Base-by-base conservation (phyloP, 2,329 filamentous ascomycete species). In the Cordyceps cateniannulata region DNA sequence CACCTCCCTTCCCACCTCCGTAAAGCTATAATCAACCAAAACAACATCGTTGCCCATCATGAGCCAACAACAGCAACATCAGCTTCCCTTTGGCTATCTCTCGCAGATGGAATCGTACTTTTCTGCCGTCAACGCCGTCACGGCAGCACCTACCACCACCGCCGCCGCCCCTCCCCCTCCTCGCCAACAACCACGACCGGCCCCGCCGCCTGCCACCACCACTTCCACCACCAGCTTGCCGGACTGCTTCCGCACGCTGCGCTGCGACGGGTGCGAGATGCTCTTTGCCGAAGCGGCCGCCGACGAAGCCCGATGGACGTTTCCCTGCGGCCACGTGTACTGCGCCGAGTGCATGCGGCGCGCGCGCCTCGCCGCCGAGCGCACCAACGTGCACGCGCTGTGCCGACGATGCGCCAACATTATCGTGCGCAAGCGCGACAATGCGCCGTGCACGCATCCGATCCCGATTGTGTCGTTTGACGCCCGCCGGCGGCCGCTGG, bases 221-320 rank as follows among this genome's bases (percentile, higher is more conserved):
- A 12, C 38, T 18, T 27, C 20, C 20, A 24, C 27, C 20, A 20
- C 14, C 51, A 25, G 8, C 48, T 20, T 62, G 12, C 60, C 60
- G 2, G 54, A 57, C 54, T 62, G 60, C 54, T 52, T 53, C 54
- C 40, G 42, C 40, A 62, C 53, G 9, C 52, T 29, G 9, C 60
- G 60, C 47, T 62, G 60, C 60, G 60, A 62, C 55, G 22, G 29
- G 32, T 62, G 60, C 54, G 60, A 62, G 54, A 62, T 57, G 24
- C 54, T 62, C 54, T 62, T 62, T 14, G 35, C 22, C 47, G 60
- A 62, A 40, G 48, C 53, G 10, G 20, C 8, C 27, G 12, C 29
- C 32, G 48, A 48, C 44, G 54, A 58, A 35, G 24, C 38, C 9
- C 61, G 61, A n/a, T 60, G 47, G 56, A 56, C 50, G 20, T 62